phyloP scores from a whole-genome alignment of 352 stramenopile genomes.

The Globisporangium irregulare region DNA sequence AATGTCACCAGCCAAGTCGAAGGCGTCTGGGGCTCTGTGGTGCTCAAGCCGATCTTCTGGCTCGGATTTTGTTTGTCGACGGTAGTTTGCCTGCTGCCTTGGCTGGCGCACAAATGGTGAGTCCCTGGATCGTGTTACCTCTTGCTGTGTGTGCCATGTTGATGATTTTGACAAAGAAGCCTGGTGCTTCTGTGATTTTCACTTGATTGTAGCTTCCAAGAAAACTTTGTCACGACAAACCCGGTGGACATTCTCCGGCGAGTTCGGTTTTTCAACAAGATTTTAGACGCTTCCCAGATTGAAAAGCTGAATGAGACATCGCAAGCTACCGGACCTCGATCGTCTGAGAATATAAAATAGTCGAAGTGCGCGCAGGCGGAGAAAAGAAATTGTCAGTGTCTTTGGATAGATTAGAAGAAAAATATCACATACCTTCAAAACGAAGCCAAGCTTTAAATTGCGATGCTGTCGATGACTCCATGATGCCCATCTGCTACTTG shows the following conservation, averaged over 20 bases:
- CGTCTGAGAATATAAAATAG: conserved; percentile 14
- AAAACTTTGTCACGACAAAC: conserved; percentile 73
- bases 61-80: conserved; percentile 47
- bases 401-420: conserved; percentile 5
- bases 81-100: conserved; percentile 50
- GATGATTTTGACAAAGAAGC: neutral
- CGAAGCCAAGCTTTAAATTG: neutral
- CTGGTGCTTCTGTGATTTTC: neutral
- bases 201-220: conserved; percentile 40
- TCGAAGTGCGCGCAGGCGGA: neutral
- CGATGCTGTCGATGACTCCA: neutral
- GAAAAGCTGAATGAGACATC: conserved; percentile 22
- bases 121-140: neutral
- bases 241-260: conserved; percentile 74
- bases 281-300: conserved; percentile 50
- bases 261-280: conserved; percentile 71
- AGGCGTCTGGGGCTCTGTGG: conserved; percentile 38
- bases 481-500: neutral
- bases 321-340: conserved; percentile 2
- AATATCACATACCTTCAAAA: neutral
- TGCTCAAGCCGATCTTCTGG: conserved; percentile 50
- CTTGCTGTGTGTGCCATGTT: neutral
- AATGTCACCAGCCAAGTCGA: conserved; percentile 40
- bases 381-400: neutral
- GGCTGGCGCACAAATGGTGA: conserved; percentile 68